These are phyloP conservation scores for Nelumbo lutea DNA, from an alignment of 164 flowering plant genomes.

Conservation along the genomic window DNA sequence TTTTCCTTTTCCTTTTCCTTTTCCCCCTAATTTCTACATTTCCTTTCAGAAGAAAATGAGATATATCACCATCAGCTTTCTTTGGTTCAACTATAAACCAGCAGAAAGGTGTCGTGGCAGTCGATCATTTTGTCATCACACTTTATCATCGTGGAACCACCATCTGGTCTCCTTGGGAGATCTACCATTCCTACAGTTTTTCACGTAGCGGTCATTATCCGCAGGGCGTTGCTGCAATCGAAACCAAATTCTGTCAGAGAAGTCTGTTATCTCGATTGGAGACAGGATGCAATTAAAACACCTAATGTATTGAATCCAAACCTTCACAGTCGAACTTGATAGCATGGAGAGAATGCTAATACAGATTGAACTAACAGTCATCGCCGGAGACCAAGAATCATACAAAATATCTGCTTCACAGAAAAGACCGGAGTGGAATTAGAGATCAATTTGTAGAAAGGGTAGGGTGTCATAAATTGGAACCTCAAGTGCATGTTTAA, in stretches of 20 bases:
- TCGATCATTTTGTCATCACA: constrained; percentile 22
- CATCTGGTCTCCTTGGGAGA: constrained; percentile 66
- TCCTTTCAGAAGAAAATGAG: constrained; percentile 2
- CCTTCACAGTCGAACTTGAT: constrained; percentile 90
- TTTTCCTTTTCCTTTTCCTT: background rate
- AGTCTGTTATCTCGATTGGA: background rate
- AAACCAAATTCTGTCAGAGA: constrained; percentile 7
- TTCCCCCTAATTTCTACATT: background rate
- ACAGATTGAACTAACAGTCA: constrained; percentile 95
- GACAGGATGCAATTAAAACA: background rate
- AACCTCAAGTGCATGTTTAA: background rate
- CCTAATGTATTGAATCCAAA: constrained; percentile 11
- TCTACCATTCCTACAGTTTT: constrained; percentile 55
- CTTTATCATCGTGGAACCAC: constrained; percentile 68
- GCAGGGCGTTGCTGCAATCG: constrained; percentile 52
- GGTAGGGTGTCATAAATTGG: background rate
- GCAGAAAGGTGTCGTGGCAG: background rate
- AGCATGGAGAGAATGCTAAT: constrained; percentile 97
- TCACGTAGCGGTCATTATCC: constrained; percentile 57
- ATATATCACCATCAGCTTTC: background rate
- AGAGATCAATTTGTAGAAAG: background rate
- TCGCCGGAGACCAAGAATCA: constrained; percentile 98
- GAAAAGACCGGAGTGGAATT: background rate
- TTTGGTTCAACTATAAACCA: background rate
- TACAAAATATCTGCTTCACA: constrained; percentile 66